Base-by-base conservation (phyloP, 768 basidiomycete species). In the Boletus rex-veris region DNA sequence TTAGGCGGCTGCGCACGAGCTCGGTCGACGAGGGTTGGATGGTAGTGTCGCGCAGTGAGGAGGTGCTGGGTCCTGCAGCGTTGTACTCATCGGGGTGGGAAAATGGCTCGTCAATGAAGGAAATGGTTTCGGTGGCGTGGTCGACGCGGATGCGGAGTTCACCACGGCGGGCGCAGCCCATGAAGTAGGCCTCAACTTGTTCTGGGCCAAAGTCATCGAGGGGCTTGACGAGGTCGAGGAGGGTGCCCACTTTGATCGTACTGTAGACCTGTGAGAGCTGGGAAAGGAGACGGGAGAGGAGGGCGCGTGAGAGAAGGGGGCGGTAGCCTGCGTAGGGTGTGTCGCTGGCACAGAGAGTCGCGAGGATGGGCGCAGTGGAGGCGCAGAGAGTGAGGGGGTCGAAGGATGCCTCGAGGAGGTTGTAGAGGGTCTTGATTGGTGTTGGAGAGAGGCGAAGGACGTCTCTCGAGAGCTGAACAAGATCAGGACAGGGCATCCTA, bases 251-350 rank as follows among this genome's bases (percentile, higher is more conserved):
- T 59, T 84, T 86, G 75, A 98, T 85, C 12, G 88, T 84, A 28
- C 86, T 88, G 73, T 98, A 99, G 14, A 98, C 88, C 70, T 97
- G 89, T 1, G 92, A 87, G 36, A 99, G 85, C 68, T 96, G 92
- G 26, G 86, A 85, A 60, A 98, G 83, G 7, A 98, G 80, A 30
- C 93, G 88, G 4, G 93, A 92, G 58, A 98, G 85, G 16, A 97
- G 80, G 41, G 96, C 95, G 52, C 89, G 90, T 60, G 91, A 86
- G 55, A 98, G 82, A 53, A 94, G 88, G n/a, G 87, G 81, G 19
- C 94, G 82, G 72, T 97, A 98, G 2, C 87, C 84, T 0, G 87
- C 77, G 63, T 90, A 94, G 1, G 83, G 77, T 0, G 68, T 59
- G 10, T 58, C 65, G 24, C 30, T 46, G 10, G 78, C 70, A 18